These are phyloP conservation scores for Brettanomyces custersianus DNA, from an alignment of 805 yeast species.

Conservation along the genomic window DNA sequence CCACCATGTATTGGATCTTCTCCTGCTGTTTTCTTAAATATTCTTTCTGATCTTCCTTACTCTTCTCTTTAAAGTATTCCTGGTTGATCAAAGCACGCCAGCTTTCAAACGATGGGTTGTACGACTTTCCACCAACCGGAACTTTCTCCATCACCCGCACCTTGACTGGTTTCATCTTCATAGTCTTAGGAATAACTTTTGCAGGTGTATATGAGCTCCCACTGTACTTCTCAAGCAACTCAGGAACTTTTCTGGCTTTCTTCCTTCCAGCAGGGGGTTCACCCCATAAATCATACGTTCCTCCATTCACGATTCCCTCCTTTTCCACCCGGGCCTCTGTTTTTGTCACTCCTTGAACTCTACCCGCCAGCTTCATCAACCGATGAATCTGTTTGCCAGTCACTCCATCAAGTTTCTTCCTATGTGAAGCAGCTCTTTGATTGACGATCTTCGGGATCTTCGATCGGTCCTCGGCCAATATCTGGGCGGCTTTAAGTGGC, in stretches of 20 bases:
- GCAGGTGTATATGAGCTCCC: conserved; percentile 41
- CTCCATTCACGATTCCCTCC: conserved; percentile 52
- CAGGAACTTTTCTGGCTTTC: conserved; percentile 28
- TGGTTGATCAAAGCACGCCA: conserved; percentile 68
- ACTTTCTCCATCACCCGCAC: conserved; percentile 41
- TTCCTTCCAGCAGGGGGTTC: conserved; percentile 5
- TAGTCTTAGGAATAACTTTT: conserved; percentile 44
- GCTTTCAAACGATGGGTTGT: conserved; percentile 77
- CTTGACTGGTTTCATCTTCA: conserved; percentile 41
- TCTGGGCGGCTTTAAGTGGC: conserved; percentile 38
- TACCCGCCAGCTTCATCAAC: conserved; percentile 72
- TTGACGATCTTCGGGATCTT: conserved; percentile 58
- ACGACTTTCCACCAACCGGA: conserved; percentile 86
- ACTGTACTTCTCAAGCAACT: conserved; percentile 24
- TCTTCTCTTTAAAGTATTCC: conserved; percentile 60
- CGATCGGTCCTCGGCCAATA: conserved; percentile 58
- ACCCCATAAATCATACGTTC: conserved; percentile 66
- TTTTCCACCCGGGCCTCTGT: conserved; percentile 45
- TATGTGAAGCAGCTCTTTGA: conserved; percentile 29
- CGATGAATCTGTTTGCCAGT: conserved; percentile 52
- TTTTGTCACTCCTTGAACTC: conserved; percentile 45
- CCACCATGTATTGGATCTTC: conserved; percentile 58
- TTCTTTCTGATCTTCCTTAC: conserved; percentile 55
- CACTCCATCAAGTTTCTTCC: conserved; percentile 45
- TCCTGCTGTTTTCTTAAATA: conserved; percentile 54